phyloP scores from a whole-genome alignment of 1,139 yeast genomes.

The Yamadazyma pseudoaaseri region DNA sequence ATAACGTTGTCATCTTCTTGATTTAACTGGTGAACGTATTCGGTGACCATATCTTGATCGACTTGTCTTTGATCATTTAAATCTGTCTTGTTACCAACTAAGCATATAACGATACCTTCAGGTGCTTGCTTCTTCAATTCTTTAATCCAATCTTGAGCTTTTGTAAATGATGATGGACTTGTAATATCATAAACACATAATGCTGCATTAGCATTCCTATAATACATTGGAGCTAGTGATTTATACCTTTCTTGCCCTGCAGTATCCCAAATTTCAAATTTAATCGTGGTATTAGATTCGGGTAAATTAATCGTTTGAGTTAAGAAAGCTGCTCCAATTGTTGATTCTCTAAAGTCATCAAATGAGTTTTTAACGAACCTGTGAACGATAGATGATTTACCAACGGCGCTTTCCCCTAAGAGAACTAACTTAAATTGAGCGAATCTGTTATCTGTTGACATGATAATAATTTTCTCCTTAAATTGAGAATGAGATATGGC shows the following conservation, averaged over 20 bases:
- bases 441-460: slow-evolving; percentile 16
- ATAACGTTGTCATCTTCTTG: slow-evolving; percentile 28
- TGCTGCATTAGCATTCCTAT: slow-evolving; percentile 44
- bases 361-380: slow-evolving; percentile 68
- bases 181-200: slow-evolving; percentile 38
- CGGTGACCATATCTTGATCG: slow-evolving; percentile 32
- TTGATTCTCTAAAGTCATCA: slow-evolving; percentile 90
- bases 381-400: slow-evolving; percentile 48
- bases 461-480: too few species aligned
- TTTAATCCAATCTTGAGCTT: slow-evolving; percentile 95
- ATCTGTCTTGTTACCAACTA: slow-evolving; percentile 89
- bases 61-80: slow-evolving; percentile 54
- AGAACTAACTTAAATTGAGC: slow-evolving; percentile 49
- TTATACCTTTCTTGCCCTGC: slow-evolving; percentile 52
- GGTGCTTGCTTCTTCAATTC: slow-evolving; percentile 91
- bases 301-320: slow-evolving; percentile 73
- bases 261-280: slow-evolving; percentile 51
- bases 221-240: slow-evolving; percentile 49
- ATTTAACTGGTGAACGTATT: slow-evolving; percentile 31
- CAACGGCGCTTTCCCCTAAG: slow-evolving; percentile 50
- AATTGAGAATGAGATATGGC: too few species aligned
- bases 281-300: slow-evolving; percentile 35
- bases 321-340: slow-evolving; percentile 96
- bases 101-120: slow-evolving; percentile 78
- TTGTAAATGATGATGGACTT: slow-evolving; percentile 60